Percentiles rank a stretch among this genome's conserved stretches.
phyloP scores from a whole-genome alignment of 345 rosid species.

The Eucalyptus caleyi region DNA sequence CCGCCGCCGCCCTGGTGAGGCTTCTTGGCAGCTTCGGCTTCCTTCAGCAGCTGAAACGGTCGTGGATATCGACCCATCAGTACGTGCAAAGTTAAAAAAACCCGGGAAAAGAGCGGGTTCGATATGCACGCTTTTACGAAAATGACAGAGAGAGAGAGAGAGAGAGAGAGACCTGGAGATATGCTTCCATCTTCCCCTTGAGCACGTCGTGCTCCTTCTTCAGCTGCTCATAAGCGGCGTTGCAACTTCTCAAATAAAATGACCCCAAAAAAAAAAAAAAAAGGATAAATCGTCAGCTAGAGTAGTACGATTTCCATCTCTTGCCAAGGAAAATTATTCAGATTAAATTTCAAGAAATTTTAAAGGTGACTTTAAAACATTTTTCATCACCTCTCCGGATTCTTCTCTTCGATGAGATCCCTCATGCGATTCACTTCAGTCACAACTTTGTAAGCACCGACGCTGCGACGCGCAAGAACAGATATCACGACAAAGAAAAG shows the following conservation, averaged over 20 bases:
- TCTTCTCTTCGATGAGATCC: not conserved
- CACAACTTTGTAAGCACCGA: constrained; percentile 11
- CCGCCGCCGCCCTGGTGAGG: not conserved
- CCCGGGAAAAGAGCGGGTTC: not conserved
- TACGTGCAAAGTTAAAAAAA: not conserved
- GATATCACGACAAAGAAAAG: not conserved
- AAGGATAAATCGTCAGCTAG: not conserved
- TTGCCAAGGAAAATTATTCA: not conserved
- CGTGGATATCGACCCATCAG: not conserved
- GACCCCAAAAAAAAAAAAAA: rapidly evolving
- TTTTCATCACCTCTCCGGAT: constrained; percentile 3
- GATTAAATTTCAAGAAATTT: not conserved
- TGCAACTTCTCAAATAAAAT: not conserved
- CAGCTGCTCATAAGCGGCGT: not conserved
- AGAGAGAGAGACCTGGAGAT: constrained; percentile 4
- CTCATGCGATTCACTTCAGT: not conserved
- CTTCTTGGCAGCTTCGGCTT: not conserved
- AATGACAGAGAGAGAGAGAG: not conserved
- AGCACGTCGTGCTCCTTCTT: not conserved
- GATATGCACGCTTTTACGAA: not conserved
- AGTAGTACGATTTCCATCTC: not conserved
- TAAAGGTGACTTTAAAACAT: not conserved
- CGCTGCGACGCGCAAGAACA: not conserved
- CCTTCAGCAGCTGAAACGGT: not conserved
- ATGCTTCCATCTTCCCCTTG: constrained; percentile 5